Conservation (phyloP, 169 alveolate genomes). For the Eimeria zaria region DNA sequence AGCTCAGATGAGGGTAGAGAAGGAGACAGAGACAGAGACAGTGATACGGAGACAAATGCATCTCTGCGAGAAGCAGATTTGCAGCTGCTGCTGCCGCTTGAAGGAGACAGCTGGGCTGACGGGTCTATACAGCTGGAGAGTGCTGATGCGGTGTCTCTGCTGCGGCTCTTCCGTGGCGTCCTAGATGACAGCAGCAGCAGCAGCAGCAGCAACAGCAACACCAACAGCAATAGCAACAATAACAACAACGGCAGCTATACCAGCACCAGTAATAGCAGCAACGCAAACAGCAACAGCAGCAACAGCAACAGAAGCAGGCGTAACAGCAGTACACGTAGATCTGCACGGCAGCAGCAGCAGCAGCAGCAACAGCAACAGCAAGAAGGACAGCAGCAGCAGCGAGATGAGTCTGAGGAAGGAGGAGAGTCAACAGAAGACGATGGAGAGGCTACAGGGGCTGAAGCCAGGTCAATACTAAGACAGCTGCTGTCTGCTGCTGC, state of each 20-base stretch:
- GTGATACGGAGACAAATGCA: neutral
- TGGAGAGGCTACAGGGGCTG: neutral
- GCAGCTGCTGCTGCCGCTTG: slow-evolving; percentile 28
- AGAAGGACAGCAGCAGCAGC: neutral
- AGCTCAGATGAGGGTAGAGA: slow-evolving; percentile 46
- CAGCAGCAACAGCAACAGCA: neutral
- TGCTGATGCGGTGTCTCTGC: neutral
- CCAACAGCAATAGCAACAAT: neutral
- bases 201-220: slow-evolving; percentile 48
- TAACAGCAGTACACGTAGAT: neutral
- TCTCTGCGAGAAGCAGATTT: neutral
- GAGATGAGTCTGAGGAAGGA: neutral
- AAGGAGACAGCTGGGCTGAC: neutral
- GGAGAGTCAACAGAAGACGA: neutral
- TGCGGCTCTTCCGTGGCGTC: slow-evolving; percentile 22
- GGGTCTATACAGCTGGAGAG: neutral
- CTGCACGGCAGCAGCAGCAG: slow-evolving; percentile 3
- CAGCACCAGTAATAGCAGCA: neutral
- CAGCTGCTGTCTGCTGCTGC: slow-evolving; percentile 20
- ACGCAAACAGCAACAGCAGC: neutral
- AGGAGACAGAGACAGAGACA: neutral
- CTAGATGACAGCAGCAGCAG: slow-evolving; percentile 16
- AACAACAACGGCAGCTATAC: slow-evolving; percentile 8
- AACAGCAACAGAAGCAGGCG: slow-evolving; percentile 1
- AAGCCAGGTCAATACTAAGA: neutral